These are phyloP conservation scores for Warburgia ugandensis DNA, from an alignment of 164 flowering plant genomes.

Conservation along the genomic window DNA sequence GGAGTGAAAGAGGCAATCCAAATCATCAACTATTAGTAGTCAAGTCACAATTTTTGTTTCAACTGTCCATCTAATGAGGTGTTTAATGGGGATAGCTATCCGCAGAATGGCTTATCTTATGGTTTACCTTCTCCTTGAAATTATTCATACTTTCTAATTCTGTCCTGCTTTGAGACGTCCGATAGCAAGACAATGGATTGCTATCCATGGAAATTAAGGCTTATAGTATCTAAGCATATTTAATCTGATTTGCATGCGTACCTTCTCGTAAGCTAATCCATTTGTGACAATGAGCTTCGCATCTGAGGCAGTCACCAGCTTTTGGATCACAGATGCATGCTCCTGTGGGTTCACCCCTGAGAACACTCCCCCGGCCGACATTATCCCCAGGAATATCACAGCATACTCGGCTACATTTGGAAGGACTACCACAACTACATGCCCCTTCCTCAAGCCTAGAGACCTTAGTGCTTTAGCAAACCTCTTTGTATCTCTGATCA, in stretches of 20 bases:
- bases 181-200: too few relatives aligned
- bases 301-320: slow-evolving; percentile 67
- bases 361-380: slow-evolving; percentile 91
- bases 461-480: slow-evolving; percentile 77
- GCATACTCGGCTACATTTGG: slow-evolving; percentile 86
- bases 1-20: too few relatives aligned
- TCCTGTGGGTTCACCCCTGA: slow-evolving; percentile 79
- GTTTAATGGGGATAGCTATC: too few relatives aligned
- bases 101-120: too few relatives aligned
- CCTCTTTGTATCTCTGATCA: slow-evolving; percentile 47
- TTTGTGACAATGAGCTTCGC: slow-evolving; percentile 67
- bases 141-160: too few relatives aligned
- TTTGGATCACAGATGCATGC: slow-evolving; percentile 68
- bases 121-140: too few relatives aligned
- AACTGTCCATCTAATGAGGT: too few relatives aligned
- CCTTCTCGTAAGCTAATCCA: slow-evolving; percentile 64
- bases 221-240: neutral
- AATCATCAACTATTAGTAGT: too few relatives aligned
- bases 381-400: slow-evolving; percentile 73
- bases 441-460: slow-evolving; percentile 66
- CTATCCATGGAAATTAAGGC: too few relatives aligned
- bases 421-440: slow-evolving; percentile 72
- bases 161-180: too few relatives aligned
- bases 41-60: too few relatives aligned
- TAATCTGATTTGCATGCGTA: slow-evolving; percentile 3